Conservation (phyloP, 352 stramenopile species). For the Nothophytophthora sp. region DNA sequence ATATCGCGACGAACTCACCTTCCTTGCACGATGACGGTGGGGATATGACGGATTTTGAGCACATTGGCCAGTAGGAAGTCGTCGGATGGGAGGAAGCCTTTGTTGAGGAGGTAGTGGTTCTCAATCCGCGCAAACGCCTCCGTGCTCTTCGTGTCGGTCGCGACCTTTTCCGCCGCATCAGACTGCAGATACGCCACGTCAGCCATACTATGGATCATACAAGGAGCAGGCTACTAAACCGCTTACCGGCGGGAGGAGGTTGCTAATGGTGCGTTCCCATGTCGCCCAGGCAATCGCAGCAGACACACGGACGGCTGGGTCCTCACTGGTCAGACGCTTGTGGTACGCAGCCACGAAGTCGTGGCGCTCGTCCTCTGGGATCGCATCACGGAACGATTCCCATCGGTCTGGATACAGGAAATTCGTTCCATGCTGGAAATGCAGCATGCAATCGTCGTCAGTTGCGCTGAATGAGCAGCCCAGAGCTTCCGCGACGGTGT, state of each 20-base stretch:
- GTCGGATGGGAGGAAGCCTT: slow-evolving; percentile 89
- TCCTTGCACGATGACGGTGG: slow-evolving; percentile 91
- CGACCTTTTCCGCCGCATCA: slow-evolving; percentile 72
- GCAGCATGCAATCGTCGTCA: slow-evolving; percentile 61
- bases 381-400: slow-evolving; percentile 88
- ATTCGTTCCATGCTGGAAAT: slow-evolving; percentile 90
- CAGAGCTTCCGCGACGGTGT: no score
- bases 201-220: neutral
- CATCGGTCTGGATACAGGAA: slow-evolving; percentile 92
- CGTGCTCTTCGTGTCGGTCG: slow-evolving; percentile 79
- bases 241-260: slow-evolving; percentile 64
- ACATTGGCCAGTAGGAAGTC: slow-evolving; percentile 89
- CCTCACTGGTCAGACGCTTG: slow-evolving; percentile 85
- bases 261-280: slow-evolving; percentile 91
- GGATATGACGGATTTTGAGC: slow-evolving; percentile 92
- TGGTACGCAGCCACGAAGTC: slow-evolving; percentile 89
- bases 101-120: slow-evolving; percentile 93
- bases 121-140: slow-evolving; percentile 93
- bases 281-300: slow-evolving; percentile 90
- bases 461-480: no score
- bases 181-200: slow-evolving; percentile 18
- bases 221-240: neutral
- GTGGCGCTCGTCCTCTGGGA: slow-evolving; percentile 83
- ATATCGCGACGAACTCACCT: no score
- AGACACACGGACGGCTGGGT: slow-evolving; percentile 76